Conservation (phyloP, 2,329 filamentous ascomycete species). For the Diplocarpon rosae region DNA sequence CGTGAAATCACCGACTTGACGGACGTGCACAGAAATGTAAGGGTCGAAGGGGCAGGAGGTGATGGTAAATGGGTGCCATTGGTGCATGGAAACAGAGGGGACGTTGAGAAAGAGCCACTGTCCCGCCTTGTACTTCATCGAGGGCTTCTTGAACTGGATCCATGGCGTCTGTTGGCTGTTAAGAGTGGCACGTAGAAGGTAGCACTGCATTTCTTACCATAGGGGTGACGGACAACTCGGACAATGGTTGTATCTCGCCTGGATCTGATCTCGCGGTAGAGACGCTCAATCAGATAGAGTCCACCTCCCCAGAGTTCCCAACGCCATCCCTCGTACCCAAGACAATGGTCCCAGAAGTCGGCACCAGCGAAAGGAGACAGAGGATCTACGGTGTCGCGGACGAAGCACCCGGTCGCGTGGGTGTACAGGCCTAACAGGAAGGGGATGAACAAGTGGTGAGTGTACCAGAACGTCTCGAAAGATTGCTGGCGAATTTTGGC, state of each 20-base stretch:
- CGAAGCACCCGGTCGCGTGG: slow-evolving; percentile 92
- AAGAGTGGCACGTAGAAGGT: slow-evolving; percentile 15
- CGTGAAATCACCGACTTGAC: slow-evolving; percentile 95
- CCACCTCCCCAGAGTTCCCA: slow-evolving; percentile 87
- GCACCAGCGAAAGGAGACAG: slow-evolving; percentile 77
- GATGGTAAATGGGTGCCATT: slow-evolving; percentile 99
- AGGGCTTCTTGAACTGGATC: slow-evolving; percentile 95
- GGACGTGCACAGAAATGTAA: slow-evolving; percentile 88
- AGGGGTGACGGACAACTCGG: slow-evolving; percentile 89
- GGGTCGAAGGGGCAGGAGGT: slow-evolving; percentile 95
- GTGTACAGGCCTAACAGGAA: slow-evolving; percentile 92
- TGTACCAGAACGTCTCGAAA: slow-evolving; percentile 99
- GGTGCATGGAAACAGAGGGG: slow-evolving; percentile 73
- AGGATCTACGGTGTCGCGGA: slow-evolving; percentile 63
- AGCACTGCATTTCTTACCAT: slow-evolving; percentile 46
- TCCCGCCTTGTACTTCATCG: slow-evolving; percentile 95
- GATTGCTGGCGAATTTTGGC: slow-evolving; percentile 90
- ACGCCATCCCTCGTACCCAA: slow-evolving; percentile 93
- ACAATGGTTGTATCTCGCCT: slow-evolving; percentile 79
- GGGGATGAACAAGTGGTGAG: slow-evolving; percentile 94
- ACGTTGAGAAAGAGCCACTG: slow-evolving; percentile 98
- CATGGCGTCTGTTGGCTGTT: slow-evolving; percentile 56
- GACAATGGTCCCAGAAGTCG: slow-evolving; percentile 80
- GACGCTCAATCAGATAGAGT: slow-evolving; percentile 75
- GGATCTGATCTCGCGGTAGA: slow-evolving; percentile 83